phyloP scores from a whole-genome alignment of 2,329 filamentous ascomycete genomes.

The Phaeosphaeria sp. region DNA sequence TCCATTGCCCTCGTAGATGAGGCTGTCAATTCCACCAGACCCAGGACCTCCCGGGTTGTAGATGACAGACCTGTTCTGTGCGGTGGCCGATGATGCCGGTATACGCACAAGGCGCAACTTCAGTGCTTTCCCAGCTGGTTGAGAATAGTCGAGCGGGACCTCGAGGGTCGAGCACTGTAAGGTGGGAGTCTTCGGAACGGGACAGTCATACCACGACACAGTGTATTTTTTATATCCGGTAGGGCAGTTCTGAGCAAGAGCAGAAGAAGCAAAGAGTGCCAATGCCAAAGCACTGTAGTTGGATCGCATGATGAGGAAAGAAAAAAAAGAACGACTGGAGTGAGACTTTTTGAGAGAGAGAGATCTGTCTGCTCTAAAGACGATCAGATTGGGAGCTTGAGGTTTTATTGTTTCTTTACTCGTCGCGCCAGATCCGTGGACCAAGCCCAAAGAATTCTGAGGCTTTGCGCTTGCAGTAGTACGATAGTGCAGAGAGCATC shows the following conservation, averaged over 20 bases:
- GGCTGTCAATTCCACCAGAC: neutral
- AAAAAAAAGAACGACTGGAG: slow-evolving; percentile 1
- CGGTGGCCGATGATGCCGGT: neutral
- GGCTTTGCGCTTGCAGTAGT: neutral
- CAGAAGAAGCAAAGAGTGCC: neutral
- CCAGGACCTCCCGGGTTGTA: neutral
- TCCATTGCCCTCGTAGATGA: neutral
- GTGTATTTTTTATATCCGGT: slow-evolving; percentile 1
- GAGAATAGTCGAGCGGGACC: slow-evolving; percentile 52
- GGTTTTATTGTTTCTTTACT: neutral
- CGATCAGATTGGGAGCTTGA: neutral
- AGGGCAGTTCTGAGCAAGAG: slow-evolving; percentile 5
- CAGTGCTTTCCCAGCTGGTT: slow-evolving; percentile 5
- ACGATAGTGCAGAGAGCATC: neutral
- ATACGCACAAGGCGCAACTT: slow-evolving; percentile 4
- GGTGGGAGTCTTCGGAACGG: neutral
- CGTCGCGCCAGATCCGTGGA: neutral
- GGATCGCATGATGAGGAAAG: slow-evolving; percentile 1
- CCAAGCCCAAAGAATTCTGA: neutral
- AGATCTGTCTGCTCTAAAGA: neutral
- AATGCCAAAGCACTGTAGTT: neutral
- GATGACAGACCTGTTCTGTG: slow-evolving; percentile 5
- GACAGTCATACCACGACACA: slow-evolving; percentile 3
- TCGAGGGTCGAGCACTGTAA: slow-evolving; percentile 57
- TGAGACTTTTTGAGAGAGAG: slow-evolving; percentile 3